phyloP scores from a whole-genome alignment of 192 early-diverging fungal genomes.

The Piromyces sp. region DNA sequence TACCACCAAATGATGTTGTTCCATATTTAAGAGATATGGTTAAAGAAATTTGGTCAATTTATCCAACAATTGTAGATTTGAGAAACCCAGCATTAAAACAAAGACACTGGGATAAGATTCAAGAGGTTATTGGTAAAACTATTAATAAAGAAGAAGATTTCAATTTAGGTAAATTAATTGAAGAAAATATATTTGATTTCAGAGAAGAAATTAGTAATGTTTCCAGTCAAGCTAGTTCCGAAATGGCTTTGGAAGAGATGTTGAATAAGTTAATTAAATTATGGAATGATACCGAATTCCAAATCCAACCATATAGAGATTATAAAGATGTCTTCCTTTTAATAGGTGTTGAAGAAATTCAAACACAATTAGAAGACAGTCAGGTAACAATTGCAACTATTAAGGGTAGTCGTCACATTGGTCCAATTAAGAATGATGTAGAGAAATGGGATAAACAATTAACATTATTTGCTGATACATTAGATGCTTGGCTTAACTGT shows the following conservation, averaged over 20 bases:
- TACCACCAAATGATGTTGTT: conserved; percentile 49
- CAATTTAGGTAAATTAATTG: conserved; percentile 28
- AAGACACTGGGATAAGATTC: conserved; percentile 43
- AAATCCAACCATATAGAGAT: conserved; percentile 29
- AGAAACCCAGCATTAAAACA: conserved; percentile 40
- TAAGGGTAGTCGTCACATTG: conserved; percentile 34
- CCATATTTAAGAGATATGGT: conserved; percentile 34
- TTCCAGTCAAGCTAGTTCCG: conserved; percentile 33
- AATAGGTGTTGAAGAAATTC: conserved; percentile 38
- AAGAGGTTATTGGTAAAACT: conserved; percentile 31
- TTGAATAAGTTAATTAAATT: conserved; percentile 28
- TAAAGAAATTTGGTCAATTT: conserved; percentile 31
- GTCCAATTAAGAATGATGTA: conserved; percentile 36
- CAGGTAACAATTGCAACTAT: conserved; percentile 45
- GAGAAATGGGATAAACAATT: conserved; percentile 40
- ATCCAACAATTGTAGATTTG: conserved; percentile 38
- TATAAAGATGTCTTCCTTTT: conserved; percentile 44
- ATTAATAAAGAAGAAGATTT: conserved; percentile 30
- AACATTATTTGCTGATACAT: conserved; percentile 31
- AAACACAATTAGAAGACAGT: conserved; percentile 33
- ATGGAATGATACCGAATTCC: conserved; percentile 41
- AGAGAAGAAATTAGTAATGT: conserved; percentile 37
- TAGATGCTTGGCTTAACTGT: conserved; percentile 36
- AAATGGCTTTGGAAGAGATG: conserved; percentile 44
- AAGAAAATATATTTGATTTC: conserved; percentile 32